Conservation (phyloP, 768 basidiomycete genomes). For the Hirschioporus abietinus region DNA sequence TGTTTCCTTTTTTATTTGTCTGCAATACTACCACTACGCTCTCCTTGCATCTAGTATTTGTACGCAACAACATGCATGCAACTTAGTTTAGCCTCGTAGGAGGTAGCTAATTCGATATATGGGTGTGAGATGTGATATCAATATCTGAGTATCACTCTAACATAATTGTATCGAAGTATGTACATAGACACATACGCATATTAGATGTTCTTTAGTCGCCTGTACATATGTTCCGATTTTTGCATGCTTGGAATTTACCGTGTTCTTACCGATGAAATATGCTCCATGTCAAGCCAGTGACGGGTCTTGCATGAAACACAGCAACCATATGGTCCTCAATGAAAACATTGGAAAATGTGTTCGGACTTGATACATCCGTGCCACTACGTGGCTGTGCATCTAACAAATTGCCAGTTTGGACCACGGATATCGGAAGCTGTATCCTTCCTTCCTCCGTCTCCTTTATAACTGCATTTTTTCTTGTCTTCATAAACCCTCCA, state of each 20-base stretch:
- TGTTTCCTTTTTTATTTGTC: not conserved
- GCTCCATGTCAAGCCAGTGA: not conserved
- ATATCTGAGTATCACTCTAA: too few relatives aligned
- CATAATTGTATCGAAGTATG: too few relatives aligned
- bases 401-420: not conserved
- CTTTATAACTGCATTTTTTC: not conserved
- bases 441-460: not conserved
- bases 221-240: not conserved
- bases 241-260: not conserved
- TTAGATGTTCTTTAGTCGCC: not conserved
- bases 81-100: not conserved
- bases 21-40: not conserved
- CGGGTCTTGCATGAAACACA: not conserved
- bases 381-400: not conserved
- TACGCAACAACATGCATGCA: conserved; percentile 5
- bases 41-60: conserved; percentile 2
- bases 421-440: not conserved
- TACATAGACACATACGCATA: not conserved
- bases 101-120: not conserved
- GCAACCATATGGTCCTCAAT: not conserved
- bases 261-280: not conserved
- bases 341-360: not conserved
- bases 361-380: conserved; percentile 1
- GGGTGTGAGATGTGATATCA: not conserved
- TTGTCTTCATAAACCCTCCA: not conserved